phyloP scores from a whole-genome alignment of 2,329 filamentous ascomycete genomes.

The Teratosphaeria zuluensis region DNA sequence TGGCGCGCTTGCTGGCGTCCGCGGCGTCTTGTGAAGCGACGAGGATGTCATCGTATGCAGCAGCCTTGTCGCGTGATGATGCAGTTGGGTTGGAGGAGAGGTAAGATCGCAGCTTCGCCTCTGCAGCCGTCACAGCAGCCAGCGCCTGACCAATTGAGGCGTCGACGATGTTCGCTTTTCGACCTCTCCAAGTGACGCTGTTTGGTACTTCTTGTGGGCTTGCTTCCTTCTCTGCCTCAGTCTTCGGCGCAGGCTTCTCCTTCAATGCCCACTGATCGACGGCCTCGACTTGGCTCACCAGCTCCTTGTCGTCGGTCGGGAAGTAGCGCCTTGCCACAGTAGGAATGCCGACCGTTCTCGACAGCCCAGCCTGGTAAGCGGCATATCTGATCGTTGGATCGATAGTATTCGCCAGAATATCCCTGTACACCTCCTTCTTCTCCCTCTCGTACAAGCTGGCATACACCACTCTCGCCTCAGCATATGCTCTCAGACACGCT shows the following conservation, averaged over 20 bases:
- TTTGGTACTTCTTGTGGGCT: conserved; percentile 47
- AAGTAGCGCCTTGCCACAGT: conserved; percentile 73
- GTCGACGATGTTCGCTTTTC: conserved; percentile 82
- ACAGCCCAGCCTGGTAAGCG: conserved; percentile 65
- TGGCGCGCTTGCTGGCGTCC: conserved; percentile 84
- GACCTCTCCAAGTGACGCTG: conserved; percentile 74
- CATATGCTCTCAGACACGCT: conserved; percentile 63
- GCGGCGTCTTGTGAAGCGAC: conserved; percentile 87
- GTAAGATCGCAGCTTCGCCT: conserved; percentile 41
- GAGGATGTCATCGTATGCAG: conserved; percentile 83
- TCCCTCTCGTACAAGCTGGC: conserved; percentile 57
- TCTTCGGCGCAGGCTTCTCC: conserved; percentile 34
- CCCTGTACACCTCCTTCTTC: conserved; percentile 72
- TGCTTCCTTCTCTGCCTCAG: conserved; percentile 15
- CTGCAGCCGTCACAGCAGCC: conserved; percentile 53
- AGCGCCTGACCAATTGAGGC: conserved; percentile 82
- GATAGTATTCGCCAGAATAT: conserved; percentile 73
- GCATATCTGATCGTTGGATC: conserved; percentile 92
- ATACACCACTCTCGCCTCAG: conserved; percentile 74
- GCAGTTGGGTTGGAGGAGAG: conserved; percentile 34
- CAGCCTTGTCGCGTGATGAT: conserved; percentile 56
- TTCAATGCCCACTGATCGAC: conserved; percentile 60
- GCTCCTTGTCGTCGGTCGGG: conserved; percentile 50
- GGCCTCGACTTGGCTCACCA: conserved; percentile 59
- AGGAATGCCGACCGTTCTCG: conserved; percentile 72